Conservation (phyloP, 176 grass and related monocot genomes). For the Tuctoria greenei region DNA sequence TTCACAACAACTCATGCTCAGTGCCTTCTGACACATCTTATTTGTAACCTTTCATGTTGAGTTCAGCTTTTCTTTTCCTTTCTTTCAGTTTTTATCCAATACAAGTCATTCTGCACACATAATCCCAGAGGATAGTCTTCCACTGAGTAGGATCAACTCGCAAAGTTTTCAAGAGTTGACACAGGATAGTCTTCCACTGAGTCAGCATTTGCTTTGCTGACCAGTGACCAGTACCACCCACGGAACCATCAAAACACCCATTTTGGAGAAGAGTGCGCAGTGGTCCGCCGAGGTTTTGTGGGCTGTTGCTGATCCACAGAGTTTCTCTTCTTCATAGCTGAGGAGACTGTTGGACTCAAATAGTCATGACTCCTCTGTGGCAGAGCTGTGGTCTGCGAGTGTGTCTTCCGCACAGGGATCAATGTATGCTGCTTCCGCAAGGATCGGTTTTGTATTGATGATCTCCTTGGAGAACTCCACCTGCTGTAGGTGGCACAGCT, state of each 20-base stretch:
- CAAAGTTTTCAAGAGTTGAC: conserved; percentile 19
- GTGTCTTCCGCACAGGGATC: conserved; percentile 60
- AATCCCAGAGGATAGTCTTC: no score
- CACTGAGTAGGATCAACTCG: conserved; percentile 1
- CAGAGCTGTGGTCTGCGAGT: conserved; percentile 48
- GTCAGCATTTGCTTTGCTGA: not conserved
- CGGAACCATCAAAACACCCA: conserved; percentile 67
- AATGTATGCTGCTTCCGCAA: conserved; percentile 65
- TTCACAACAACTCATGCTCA: conserved; percentile 11
- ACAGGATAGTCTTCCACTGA: conserved; percentile 1
- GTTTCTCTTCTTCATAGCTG: conserved; percentile 84
- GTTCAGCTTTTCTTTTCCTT: conserved; percentile 21
- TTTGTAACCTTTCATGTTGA: conserved; percentile 30
- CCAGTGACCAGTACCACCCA: not conserved
- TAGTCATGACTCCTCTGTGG: conserved; percentile 78
- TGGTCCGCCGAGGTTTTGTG: conserved; percentile 44
- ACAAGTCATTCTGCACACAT: conserved; percentile 55
- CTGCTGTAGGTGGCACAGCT: conserved; percentile 75
- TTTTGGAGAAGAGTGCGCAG: conserved; percentile 65
- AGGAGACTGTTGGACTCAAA: conserved; percentile 82
- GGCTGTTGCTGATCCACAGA: conserved; percentile 56
- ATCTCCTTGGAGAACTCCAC: conserved; percentile 67
- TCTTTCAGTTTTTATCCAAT: conserved; percentile 50
- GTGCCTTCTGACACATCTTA: conserved; percentile 20
- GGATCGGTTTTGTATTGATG: conserved; percentile 32